Conservation (phyloP, 257 asterid genomes). For the Misopates orontium region DNA sequence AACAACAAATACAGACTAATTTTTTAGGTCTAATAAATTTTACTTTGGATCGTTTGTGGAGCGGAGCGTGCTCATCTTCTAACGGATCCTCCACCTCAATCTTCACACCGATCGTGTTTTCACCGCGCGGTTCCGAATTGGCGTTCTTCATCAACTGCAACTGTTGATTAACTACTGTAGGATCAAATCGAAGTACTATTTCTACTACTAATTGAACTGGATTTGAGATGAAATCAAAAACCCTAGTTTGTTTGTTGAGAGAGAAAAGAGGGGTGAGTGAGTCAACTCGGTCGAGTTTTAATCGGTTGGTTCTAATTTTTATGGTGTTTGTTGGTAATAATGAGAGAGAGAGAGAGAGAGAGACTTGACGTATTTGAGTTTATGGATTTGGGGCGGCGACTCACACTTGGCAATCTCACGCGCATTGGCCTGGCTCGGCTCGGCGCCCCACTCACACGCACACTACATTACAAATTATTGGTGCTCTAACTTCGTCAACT, state of each 20-base stretch:
- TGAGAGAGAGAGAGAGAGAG: not conserved
- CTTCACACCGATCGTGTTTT: constrained; percentile 44
- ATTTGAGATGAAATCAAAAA: constrained; percentile 31
- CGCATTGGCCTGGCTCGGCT: constrained; percentile 24
- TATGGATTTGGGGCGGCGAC: constrained; percentile 37
- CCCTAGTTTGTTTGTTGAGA: too few relatives aligned
- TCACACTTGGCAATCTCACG: constrained; percentile 44
- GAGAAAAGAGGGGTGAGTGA: not conserved
- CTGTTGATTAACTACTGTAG: constrained; percentile 24
- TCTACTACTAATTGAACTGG: not conserved
- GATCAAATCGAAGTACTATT: not conserved
- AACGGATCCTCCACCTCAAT: constrained; percentile 51
- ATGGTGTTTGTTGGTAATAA: not conserved
- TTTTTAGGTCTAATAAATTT: too few relatives aligned
- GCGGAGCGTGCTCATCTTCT: constrained; percentile 53
- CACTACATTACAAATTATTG: not conserved
- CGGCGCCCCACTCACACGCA: constrained; percentile 14
- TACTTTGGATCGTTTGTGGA: constrained; percentile 53
- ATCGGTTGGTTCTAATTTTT: too few relatives aligned
- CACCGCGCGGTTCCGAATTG: constrained; percentile 41
- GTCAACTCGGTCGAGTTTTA: constrained; percentile 4
- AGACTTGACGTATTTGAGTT: not conserved
- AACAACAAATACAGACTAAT: too few relatives aligned
- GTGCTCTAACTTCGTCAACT: not conserved
- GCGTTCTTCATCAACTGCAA: constrained; percentile 54